These are phyloP conservation scores for Pterocarpus santalinus DNA, from an alignment of 306 rosid genomes.

Conservation along the genomic window DNA sequence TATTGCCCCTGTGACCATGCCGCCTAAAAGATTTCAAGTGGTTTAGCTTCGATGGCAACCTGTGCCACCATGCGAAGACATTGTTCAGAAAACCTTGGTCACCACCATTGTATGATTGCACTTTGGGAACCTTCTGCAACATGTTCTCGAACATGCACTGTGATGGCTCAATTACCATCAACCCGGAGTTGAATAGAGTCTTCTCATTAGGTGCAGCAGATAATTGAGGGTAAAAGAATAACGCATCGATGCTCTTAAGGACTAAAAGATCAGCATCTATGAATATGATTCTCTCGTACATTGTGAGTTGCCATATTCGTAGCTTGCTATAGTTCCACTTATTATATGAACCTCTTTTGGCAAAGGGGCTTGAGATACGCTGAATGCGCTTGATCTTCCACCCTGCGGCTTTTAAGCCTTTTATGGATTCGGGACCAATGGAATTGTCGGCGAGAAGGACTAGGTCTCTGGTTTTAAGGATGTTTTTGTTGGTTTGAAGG, in stretches of 20 bases:
- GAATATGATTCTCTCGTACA: conserved; percentile 73
- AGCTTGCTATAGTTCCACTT: conserved; percentile 93
- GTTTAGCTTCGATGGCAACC: conserved; percentile 65
- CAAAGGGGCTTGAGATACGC: conserved; percentile 69
- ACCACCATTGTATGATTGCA: conserved; percentile 75
- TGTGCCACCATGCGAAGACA: conserved; percentile 87
- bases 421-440: conserved; percentile 52
- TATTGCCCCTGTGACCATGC: too few relatives aligned
- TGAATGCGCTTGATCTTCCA: conserved; percentile 65
- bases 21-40: conserved; percentile 46
- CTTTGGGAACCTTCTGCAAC: conserved; percentile 49
- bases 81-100: conserved; percentile 92
- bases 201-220: conserved; percentile 68
- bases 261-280: conserved; percentile 75
- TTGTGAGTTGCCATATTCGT: conserved; percentile 68
- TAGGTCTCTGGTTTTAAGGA: conserved; percentile 54
- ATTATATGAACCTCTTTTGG: conserved; percentile 67
- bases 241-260: conserved; percentile 53
- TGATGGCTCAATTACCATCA: conserved; percentile 86
- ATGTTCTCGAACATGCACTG: conserved; percentile 68
- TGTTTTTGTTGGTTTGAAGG: conserved; percentile 33
- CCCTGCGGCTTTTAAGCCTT: conserved; percentile 67
- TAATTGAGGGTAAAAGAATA: conserved; percentile 63
- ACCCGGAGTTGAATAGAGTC: conserved; percentile 72
- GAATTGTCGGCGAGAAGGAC: conserved; percentile 77